A percentile compares a stretch with the other conserved stretches of the same genome.
Evolutionary conservation across 2,329 filamentous ascomycete species (phyloP).

Genomic region (Fusarium vanettenii): DNA sequence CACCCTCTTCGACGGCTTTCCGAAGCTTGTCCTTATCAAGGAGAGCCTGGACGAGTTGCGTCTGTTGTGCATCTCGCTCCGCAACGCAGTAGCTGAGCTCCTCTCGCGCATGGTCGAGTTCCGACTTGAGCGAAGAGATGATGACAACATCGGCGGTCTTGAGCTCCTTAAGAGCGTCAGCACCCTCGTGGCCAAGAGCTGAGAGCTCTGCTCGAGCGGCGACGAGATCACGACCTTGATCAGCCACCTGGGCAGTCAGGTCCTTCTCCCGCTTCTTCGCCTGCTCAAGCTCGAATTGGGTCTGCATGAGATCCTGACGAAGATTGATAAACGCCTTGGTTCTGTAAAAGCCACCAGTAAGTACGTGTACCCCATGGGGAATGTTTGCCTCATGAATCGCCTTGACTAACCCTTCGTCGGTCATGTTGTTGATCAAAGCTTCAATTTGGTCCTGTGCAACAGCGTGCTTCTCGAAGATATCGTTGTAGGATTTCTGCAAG

Average conservation of each 20-base stretch:
- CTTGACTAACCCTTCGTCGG: slow-evolving; percentile 67
- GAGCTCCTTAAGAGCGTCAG: slow-evolving; percentile 67
- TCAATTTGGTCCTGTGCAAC: slow-evolving; percentile 69
- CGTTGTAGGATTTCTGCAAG: slow-evolving; percentile 66
- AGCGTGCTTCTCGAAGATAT: slow-evolving; percentile 68
- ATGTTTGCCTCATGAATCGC: slow-evolving; percentile 47
- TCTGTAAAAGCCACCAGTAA: slow-evolving; percentile 61
- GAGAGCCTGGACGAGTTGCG: slow-evolving; percentile 69
- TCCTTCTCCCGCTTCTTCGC: slow-evolving; percentile 55
- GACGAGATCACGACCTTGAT: slow-evolving; percentile 67
- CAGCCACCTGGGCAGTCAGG: slow-evolving; percentile 62
- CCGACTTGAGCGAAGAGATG: slow-evolving; percentile 67
- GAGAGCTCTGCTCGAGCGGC: slow-evolving; percentile 64
- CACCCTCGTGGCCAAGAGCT: slow-evolving; percentile 64
- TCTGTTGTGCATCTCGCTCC: slow-evolving; percentile 68
- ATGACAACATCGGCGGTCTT: slow-evolving; percentile 70
- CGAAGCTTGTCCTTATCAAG: slow-evolving; percentile 70
- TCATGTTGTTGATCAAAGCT: slow-evolving; percentile 62
- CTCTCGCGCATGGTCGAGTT: slow-evolving; percentile 66
- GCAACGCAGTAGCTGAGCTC: slow-evolving; percentile 61
- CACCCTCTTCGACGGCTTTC: slow-evolving; percentile 62
- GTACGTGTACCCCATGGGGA: slow-evolving; percentile 48
- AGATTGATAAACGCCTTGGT: slow-evolving; percentile 65
- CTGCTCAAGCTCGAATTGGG: slow-evolving; percentile 60
- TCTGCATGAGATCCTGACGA: slow-evolving; percentile 59